Evolutionary conservation across 108 stramenopile genomes (phyloP), one percentile per base, ranked within the genome.

Genomic region (Skeletonema grethae): DNA sequence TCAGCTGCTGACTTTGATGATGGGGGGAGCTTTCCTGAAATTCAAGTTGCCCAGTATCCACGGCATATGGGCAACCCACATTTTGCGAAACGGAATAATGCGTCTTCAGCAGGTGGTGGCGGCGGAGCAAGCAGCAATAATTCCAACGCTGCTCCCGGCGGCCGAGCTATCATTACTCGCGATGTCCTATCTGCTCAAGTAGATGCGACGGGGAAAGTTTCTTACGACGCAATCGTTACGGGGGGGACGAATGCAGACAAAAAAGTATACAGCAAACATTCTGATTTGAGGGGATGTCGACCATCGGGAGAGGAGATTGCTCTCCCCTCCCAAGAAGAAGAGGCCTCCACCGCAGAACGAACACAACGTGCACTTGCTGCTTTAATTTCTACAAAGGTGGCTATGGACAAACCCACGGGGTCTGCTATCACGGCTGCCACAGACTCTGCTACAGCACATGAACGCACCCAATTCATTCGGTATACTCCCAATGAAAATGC

Each of bases 1-100:
- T 76, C 75, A 16, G 65, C 96, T 32, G 75, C 66, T 22, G 99
- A 98, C 74, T 98, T 98, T 73, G 97, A 95, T 36, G 99, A 99
- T 67, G 99, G 99, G 0, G 99, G 98, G 6, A 97, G 97, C 60
- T 99, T 94, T 73, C 99, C 98, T 20, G 99, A 99, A 84, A 96
- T 99, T 58, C 98, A 98, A 67, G 95, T 98, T 16, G 97, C 97
- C 41, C 99, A 99, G 69, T 99, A 97, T 75, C 99, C 99, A 4
- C 87, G 96, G 31, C 90, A 96, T 70, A 99, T 99, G 99, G 99
- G 99, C 32, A 95, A 95, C 82, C 94, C 94, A 7, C 88, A 90
- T 55, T 63, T 85, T 43, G 61, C 70, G 3, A 77, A 80, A 55
- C 71, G 80, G 61, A 59, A 28, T 63, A 30, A 29, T 63, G 20